phyloP scores from a whole-genome alignment of 108 stramenopile genomes.

The Nitzschia putrida region DNA sequence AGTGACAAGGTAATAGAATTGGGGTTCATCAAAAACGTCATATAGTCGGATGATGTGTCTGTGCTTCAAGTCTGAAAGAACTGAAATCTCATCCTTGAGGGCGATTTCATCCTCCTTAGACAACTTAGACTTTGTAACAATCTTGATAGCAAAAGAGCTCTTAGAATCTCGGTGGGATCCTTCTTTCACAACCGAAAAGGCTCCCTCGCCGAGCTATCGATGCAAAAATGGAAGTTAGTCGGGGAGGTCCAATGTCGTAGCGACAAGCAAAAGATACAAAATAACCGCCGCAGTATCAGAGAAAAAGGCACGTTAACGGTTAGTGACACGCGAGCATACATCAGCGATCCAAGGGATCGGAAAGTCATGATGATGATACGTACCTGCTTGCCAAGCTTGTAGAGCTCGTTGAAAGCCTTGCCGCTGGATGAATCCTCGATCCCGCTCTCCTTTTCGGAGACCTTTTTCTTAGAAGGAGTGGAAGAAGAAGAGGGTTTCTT shows the following conservation, averaged over 20 bases:
- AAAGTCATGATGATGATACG: conserved; percentile 14
- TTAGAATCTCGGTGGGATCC: conserved; percentile 47
- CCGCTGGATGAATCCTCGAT: conserved; percentile 47
- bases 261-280: conserved; percentile 7
- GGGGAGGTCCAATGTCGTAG: neutral
- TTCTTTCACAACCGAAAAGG: conserved; percentile 78
- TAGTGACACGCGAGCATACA: conserved; percentile 4
- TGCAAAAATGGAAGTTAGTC: neutral
- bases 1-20: conserved; percentile 87
- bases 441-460: neutral
- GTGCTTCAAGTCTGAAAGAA: conserved; percentile 68
- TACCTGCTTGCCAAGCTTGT: conserved; percentile 63
- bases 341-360: neutral
- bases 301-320: conserved; percentile 1
- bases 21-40: conserved; percentile 87
- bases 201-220: conserved; percentile 77
- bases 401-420: conserved; percentile 55
- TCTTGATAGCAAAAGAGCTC: conserved; percentile 80
- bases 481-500: neutral
- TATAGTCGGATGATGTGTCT: conserved; percentile 73
- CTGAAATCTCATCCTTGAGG: conserved; percentile 74
- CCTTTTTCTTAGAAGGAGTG: neutral
- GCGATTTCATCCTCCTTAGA: conserved; percentile 81
- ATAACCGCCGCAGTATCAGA: neutral
- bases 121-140: conserved; percentile 81